Evolutionary conservation across 768 basidiomycete genomes (phyloP), one percentile per base, ranked within the genome.

Genomic region (Sporobolomyces phaffii): DNA sequence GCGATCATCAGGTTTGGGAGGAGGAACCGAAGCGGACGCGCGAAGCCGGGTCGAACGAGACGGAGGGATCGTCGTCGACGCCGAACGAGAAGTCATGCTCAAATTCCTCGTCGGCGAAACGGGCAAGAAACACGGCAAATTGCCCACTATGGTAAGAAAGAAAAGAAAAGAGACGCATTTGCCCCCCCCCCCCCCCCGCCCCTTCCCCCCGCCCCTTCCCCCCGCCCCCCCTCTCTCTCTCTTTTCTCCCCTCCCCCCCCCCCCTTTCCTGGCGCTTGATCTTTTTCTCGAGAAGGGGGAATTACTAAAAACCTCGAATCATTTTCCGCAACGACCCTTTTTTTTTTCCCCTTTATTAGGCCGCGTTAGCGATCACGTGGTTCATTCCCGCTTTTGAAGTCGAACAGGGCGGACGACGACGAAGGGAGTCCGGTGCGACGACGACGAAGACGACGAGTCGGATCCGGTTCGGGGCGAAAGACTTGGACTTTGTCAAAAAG

Each of bases 351-450:
- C 7, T 51, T 13, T n/a, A 26, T 36, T 52, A 69, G 68, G 68
- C 68, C n/a, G 33, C 68, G 1, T 51, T 69, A 5, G 68, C 62
- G 5, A 18, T 69, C 47, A 41, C 51, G 10, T 69, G 68, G 68
- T 58, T 69, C 68, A 52, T 69, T n/a, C 36, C 68, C 68, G 3
- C 17, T 50, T 2, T 69, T 69, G n/a, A n/a, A n/a, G n/a, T n/a
- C 49, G 63, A 65, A 24, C 24, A 15, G 26, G 13, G 47, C 6
- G 45, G 41, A 41, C 45, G 6, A n/a, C n/a, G n/a, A n/a, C n/a
- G n/a, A n/a, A n/a, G n/a, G n/a, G n/a, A n/a, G n/a, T n/a, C n/a
- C n/a, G n/a, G n/a, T n/a, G n/a, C n/a, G n/a, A n/a, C n/a, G n/a
- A n/a, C n/a, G n/a, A n/a, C n/a, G n/a, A n/a, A n/a, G n/a, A n/a